Base-by-base conservation (phyloP, 768 basidiomycete species). In the Lentinula lateritia region DNA sequence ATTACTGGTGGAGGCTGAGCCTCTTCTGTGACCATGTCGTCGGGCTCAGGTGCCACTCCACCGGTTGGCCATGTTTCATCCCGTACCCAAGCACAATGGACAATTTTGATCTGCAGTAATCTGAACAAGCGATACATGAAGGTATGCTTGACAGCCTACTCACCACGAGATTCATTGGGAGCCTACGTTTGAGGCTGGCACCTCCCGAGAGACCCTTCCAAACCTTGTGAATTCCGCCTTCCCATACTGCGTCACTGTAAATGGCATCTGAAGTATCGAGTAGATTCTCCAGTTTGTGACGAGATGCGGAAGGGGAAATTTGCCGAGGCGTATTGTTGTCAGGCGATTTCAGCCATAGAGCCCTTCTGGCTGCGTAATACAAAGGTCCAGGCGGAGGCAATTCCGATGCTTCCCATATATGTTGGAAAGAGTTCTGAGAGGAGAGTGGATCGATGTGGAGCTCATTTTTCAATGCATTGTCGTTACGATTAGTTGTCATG, bases 1-100 rank as follows among this genome's bases (percentile, higher is more conserved):
- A 28, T 1, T 28, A 28, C 28, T 28, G 1, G 28, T 39, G 38
- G 6, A 48, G 20, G 50, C 50, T 34, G 32, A 36, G 34, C 8
- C 64, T 56, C 52, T 66, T 59, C 67, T 36, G 67, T 67, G 13
- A 77, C 65, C 50, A 78, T 75, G 50, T 88, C 83, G 66, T 89
- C 88, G 13, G 87, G 79, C 57, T 85, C 83, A 8, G 84, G 87
- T n/a, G 74, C 88, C 3, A 76, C 72, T 41, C 81, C 76, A 16
- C 82, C 85, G 42, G 74, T 72, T 18, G 91, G 91, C 91, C 91
- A 93, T 50, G 87, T 90, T 53, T 83, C 78, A 63, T 93, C 90
- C 55, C 83, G 83, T 50, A 89, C 71, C 91, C 91, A 93, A 39
- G 86, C 85, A 38, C 86, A 82, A 66, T 89, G 83, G 50, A 91